A percentile compares a stretch with the other conserved stretches of the same genome.
Evolutionary conservation across 805 yeast genomes (phyloP).

Genomic region (Schizosaccharomyces octosporus): DNA sequence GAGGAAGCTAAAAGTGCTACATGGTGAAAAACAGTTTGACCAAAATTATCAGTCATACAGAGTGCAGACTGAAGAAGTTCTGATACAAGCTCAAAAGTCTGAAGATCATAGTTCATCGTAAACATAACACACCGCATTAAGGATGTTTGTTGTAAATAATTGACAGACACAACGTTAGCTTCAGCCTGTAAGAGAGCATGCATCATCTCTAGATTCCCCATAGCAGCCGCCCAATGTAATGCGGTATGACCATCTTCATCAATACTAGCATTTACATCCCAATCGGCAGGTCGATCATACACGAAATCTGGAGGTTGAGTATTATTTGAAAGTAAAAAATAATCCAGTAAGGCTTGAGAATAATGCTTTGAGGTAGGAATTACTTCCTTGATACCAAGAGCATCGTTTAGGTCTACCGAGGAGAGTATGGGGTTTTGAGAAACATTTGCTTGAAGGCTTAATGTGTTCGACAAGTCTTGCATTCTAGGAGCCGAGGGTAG

Average conservation of each 20-base stretch:
- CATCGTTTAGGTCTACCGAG: neutral
- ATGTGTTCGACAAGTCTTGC: neutral
- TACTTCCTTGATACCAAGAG: neutral
- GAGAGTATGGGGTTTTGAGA: neutral
- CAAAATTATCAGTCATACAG: slow-evolving; percentile 49
- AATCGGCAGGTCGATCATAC: slow-evolving; percentile 35
- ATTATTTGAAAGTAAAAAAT: slow-evolving; percentile 33
- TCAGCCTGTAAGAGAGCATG: slow-evolving; percentile 55
- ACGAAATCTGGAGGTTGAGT: slow-evolving; percentile 40
- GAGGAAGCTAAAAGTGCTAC: slow-evolving; percentile 46
- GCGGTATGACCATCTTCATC: slow-evolving; percentile 90
- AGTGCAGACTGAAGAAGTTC: slow-evolving; percentile 54
- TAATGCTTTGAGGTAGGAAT: slow-evolving; percentile 9
- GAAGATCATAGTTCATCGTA: slow-evolving; percentile 63
- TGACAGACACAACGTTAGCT: slow-evolving; percentile 35
- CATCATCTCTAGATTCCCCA: slow-evolving; percentile 61
- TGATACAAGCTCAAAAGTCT: slow-evolving; percentile 56
- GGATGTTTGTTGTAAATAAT: slow-evolving; percentile 64
- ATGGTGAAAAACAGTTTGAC: slow-evolving; percentile 64
- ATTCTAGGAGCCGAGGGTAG: neutral
- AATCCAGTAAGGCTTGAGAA: slow-evolving; percentile 25
- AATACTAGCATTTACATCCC: slow-evolving; percentile 52
- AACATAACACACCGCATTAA: slow-evolving; percentile 62
- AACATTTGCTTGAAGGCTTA: neutral
- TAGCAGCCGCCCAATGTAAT: slow-evolving; percentile 92